Evolutionary conservation across 805 yeast genomes (phyloP), one percentile per base, ranked within the genome.

Genomic region (Ogataea populi-albae): DNA sequence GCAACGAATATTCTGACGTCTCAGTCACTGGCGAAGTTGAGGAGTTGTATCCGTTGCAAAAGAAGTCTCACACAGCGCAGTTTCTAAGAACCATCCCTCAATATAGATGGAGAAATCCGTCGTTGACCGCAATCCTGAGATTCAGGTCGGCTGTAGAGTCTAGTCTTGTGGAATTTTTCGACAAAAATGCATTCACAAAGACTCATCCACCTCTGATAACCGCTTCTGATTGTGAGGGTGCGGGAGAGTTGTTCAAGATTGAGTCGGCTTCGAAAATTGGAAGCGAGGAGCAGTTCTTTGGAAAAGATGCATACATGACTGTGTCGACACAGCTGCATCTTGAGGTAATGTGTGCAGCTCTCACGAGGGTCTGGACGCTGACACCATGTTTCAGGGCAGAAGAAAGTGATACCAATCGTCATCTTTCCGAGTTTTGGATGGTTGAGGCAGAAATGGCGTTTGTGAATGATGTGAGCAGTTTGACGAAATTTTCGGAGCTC

Each of bases 361-460:
- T 89, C 20, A 73, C 78, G 30, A 65, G 94, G 31, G 97, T 84
- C 1, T 93, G 95, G 93, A 79, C 95, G 0, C 54, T 91, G 17
- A 70, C 88, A 0, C 98, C 98, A 2, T 86, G 96, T 39, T 93
- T 93, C 57, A 69, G 99, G 45, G 98, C 98, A 0, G 99, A 93
- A 54, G 74, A 74, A 33, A 83, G 95, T 38, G 89, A 87, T 54
- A 93, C 99, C 0, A 85, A 79, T 50, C 71, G 98, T 34, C 99
- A 93, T 58, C 62, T 93, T 40, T 75, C 91, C 40, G 99, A 93
- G 59, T 93, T 93, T 59, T 93, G 97, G 97, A 89, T 93, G 97
- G 62, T 93, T 3, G 99, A 93, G 59, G 94, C 88, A 0, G 99
- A 93, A 56, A 60, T 87, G 15, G 79, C 86, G 6, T 85, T 84